Conservation (phyloP, 495 filamentous ascomycete species). For the Entonaema liquescens region DNA sequence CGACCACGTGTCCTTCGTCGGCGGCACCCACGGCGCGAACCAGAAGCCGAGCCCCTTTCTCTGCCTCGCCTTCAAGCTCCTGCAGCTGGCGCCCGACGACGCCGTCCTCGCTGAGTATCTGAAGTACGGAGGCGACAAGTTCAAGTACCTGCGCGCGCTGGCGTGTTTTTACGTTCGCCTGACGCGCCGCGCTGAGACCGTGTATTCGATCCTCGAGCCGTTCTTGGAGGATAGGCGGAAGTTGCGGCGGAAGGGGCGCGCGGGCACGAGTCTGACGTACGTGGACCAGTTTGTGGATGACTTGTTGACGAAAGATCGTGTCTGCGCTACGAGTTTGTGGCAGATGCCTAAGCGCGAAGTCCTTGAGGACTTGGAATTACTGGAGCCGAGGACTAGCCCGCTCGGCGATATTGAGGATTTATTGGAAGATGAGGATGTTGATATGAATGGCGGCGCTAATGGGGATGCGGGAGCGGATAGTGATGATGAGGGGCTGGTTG, state of each 20-base stretch:
- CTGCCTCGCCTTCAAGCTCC: constrained; percentile 92
- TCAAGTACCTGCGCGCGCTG: constrained; percentile 89
- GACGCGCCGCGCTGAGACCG: constrained; percentile 81
- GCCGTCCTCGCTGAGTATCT: constrained; percentile 86
- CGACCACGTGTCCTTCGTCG: constrained; percentile 79
- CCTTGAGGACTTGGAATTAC: constrained; percentile 86
- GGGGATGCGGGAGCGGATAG: constrained; percentile 33
- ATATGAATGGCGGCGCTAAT: constrained; percentile 45
- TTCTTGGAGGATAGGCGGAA: constrained; percentile 85
- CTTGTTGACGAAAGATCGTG: constrained; percentile 84
- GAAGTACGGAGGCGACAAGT: constrained; percentile 72
- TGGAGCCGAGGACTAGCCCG: constrained; percentile 87
- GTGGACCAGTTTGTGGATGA: constrained; percentile 97
- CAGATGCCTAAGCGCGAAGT: constrained; percentile 84
- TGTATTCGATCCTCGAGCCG: constrained; percentile 83
- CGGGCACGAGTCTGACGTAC: constrained; percentile 75
- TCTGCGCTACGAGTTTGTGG: constrained; percentile 92
- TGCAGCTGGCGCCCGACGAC: constrained; percentile 82
- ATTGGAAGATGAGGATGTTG: constrained; percentile 63
- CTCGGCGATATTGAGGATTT: constrained; percentile 87
- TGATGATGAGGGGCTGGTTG: constrained; percentile 38
- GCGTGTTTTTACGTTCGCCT: constrained; percentile 94
- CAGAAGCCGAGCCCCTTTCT: constrained; percentile 93
- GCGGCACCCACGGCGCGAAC: constrained; percentile 81
- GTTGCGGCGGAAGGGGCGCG: constrained; percentile 75